phyloP scores from a whole-genome alignment of 2,329 filamentous ascomycete genomes.

The Esteya vermicola region DNA sequence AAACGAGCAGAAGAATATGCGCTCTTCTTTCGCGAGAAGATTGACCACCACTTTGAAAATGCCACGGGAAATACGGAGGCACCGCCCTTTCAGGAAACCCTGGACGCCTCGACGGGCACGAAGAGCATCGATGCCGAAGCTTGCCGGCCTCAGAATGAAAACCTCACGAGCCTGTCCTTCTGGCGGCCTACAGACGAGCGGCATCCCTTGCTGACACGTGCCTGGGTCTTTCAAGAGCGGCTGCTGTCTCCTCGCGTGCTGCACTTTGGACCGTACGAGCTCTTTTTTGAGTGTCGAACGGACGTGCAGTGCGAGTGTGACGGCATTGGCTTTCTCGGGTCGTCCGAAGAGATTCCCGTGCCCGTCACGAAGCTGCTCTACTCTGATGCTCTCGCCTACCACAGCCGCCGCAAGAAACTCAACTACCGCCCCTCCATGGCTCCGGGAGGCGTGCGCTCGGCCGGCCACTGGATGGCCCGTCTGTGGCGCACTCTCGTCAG shows the following conservation, averaged over 20 bases:
- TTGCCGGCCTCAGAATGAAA: no score
- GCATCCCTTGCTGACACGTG: background rate
- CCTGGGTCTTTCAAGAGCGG: background rate
- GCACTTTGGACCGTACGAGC: conserved; percentile 1
- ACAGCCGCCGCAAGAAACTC: background rate
- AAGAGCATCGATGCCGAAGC: no score
- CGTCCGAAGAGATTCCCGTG: background rate
- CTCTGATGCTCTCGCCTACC: background rate
- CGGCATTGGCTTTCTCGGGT: background rate
- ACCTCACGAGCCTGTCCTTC: no score
- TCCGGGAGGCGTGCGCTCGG: background rate
- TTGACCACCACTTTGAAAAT: conserved; percentile 1
- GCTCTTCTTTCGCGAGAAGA: background rate
- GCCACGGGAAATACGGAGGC: background rate
- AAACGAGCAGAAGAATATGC: background rate
- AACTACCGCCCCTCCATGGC: background rate
- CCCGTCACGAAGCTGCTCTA: background rate
- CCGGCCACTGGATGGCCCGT: background rate
- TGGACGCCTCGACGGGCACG: no score
- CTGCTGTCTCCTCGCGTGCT: background rate
- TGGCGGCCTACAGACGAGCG: background rate
- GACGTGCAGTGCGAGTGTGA: background rate
- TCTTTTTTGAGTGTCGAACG: background rate
- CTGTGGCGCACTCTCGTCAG: background rate
- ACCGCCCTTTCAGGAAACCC: no score